Percentiles rank a stretch among this genome's conserved stretches.
phyloP scores from a whole-genome alignment of 2,329 filamentous ascomycete genomes.

The Ploettnerulaceae sp. region DNA sequence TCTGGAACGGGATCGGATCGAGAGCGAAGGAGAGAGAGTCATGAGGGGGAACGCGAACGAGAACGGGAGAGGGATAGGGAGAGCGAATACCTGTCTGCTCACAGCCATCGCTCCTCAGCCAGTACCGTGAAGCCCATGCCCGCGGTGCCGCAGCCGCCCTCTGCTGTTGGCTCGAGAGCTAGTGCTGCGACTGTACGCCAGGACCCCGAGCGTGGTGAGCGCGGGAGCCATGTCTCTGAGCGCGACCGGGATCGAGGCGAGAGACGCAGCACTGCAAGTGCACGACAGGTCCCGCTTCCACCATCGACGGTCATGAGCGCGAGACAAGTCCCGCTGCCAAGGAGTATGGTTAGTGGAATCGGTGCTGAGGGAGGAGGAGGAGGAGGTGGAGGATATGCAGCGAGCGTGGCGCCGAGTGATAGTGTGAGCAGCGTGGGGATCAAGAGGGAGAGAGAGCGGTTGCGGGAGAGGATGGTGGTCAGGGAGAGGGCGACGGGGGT shows the following conservation, averaged over 20 bases:
- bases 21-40: background rate
- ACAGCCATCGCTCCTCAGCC: background rate
- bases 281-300: slow-evolving; percentile 20
- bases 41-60: background rate
- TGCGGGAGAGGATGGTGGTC: slow-evolving; percentile 24
- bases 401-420: slow-evolving; percentile 54
- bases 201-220: background rate
- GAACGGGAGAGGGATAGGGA: background rate
- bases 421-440: slow-evolving; percentile 58
- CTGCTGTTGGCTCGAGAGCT: background rate
- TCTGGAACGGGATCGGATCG: slow-evolving; percentile 1
- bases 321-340: slow-evolving; percentile 23
- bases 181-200: background rate
- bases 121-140: slow-evolving; percentile 6
- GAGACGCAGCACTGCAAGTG: slow-evolving; percentile 6
- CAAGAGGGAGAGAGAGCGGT: slow-evolving; percentile 27
- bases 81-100: slow-evolving; percentile 3
- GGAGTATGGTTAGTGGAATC: slow-evolving; percentile 14
- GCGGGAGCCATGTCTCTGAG: slow-evolving; percentile 1
- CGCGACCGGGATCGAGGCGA: slow-evolving; percentile 5
- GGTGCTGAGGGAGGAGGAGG: background rate
- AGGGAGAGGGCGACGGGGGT: slow-evolving; percentile 7
- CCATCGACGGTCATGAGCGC: slow-evolving; percentile 12
- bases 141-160: background rate
- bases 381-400: slow-evolving; percentile 39